Evolutionary conservation across 345 rosid species (phyloP), one percentile per base, ranked within the genome.

Genomic region (Cardamine chenopodiifolia): DNA sequence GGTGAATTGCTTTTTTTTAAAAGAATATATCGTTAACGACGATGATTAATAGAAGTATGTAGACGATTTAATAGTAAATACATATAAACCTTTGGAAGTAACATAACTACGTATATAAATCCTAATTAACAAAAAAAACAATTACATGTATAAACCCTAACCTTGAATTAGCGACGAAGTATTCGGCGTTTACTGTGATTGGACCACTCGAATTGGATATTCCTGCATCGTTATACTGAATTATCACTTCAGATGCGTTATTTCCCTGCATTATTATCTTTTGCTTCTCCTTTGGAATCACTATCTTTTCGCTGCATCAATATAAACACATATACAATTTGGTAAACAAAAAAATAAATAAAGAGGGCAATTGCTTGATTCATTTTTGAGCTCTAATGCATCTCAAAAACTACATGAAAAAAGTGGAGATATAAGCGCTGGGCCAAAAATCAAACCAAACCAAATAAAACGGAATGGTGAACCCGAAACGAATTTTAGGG

Each of bases 91-190:
- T n/a, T n/a, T n/a, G n/a, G n/a, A n/a, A n/a, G n/a, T n/a, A n/a
- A n/a, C n/a, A n/a, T n/a, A n/a, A n/a, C 9, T 44, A 44, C 10
- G 50, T 45, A 45, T 7, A 45, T n/a, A 45, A 45, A 45, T 45
- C 20, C 49, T 15, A 15, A n/a, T 44, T 44, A 34, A 8, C 37
- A 34, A 34, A n/a, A 34, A 34, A 34, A 37, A 2, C 11, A 3
- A 37, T n/a, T 1, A 15, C 2, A 58, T 67, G 20, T 49, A 32
- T 32, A 22, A 29, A 63, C 3, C 3, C 49, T 78, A 18, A 83
- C 91, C 86, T 70, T 67, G 72, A 86, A 78, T 11, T 64, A 4
- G 85, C 96, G 8, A 68, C 23, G 56, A 86, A 74, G 63, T 83
- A 74, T 0, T 82, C 79, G 0, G 87, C 89, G 1, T 2, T 1